Base-by-base conservation (phyloP, 2,329 filamentous ascomycete species). In the Phaeoacremonium minimum region DNA sequence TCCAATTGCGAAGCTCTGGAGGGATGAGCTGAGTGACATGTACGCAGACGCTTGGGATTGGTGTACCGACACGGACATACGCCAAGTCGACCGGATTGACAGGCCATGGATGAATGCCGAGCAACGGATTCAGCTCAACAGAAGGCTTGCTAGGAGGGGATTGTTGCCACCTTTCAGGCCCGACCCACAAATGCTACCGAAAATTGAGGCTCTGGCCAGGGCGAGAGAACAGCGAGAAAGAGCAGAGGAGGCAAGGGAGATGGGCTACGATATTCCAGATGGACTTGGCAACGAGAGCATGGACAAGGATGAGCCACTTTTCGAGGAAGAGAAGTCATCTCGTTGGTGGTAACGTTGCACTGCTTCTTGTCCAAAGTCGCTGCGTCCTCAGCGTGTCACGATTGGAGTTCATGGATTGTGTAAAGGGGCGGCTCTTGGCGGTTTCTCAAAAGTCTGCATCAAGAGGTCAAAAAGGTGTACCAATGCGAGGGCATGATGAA, bases 21-120 rank as follows among this genome's bases (percentile, higher is more conserved):
- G 51, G 5, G 67, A 76, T 33, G 66, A 74, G 22, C 43, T 66
- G 2, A 55, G 58, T 6, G 76, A 80, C 46, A 51, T 61, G 43
- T 33, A 61, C 15, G 71, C 71, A 1, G 75, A 80, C 18, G 41
- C 66, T 6, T 55, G 60, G 32, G 75, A 80, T 46, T 57, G 57
- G 40, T 50, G 60, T 6, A 61, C 60, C 46, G 57, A 32, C 55
- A 61, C 59, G 15, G 57, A 69, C 37, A 61, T 71, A 20, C 60
- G 59, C 7, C 51, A 64, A 7, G 52, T 61, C 13, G n/a, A n/a
- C n/a, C n/a, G n/a, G n/a, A 26, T 26, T n/a, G 59, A 72, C 30
- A 48, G 63, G 11, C 48, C 50, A 15, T 55, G 51, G 6, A 63
- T 75, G 39, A 56, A 66, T 28, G 57, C 64, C 14, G 63, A 61